These are phyloP conservation scores for Microbotryum violaceum DNA, from an alignment of 1,284 basidiomycete genomes.

Conservation along the genomic window DNA sequence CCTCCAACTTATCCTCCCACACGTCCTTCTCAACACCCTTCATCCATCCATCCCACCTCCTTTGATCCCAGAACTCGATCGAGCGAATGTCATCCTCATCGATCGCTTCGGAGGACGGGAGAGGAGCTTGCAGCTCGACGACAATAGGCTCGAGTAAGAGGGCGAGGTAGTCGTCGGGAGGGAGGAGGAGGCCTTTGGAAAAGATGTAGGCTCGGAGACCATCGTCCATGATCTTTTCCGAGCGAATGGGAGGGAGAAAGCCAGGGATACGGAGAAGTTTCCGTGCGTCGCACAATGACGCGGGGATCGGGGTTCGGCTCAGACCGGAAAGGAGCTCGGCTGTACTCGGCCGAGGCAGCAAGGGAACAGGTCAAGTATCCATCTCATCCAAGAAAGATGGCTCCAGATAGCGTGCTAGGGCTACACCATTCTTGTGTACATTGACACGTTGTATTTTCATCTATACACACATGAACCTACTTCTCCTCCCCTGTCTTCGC, in stretches of 20 bases:
- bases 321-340: not conserved
- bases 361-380: not conserved
- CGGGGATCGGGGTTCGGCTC: not conserved
- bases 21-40: not conserved
- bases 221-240: not conserved
- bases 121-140: not conserved
- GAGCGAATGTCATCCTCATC: not conserved
- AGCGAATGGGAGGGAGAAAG: not conserved
- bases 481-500: not conserved
- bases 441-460: not conserved
- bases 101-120: not conserved
- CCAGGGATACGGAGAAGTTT: not conserved
- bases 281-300: not conserved
- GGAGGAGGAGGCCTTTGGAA: not conserved
- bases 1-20: constrained; percentile 5
- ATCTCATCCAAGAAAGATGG: not conserved
- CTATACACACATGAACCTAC: not conserved
- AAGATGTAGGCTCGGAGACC: not conserved
- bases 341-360: not conserved
- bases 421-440: not conserved
- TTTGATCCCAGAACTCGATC: constrained; percentile 17
- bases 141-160: not conserved
- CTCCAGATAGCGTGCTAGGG: not conserved
- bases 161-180: not conserved
- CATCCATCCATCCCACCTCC: not conserved